Percentiles rank a stretch among this genome's conserved stretches.
These are phyloP conservation scores for Corymbia calophylla DNA, from an alignment of 441 rosid species.

Conservation along the genomic window DNA sequence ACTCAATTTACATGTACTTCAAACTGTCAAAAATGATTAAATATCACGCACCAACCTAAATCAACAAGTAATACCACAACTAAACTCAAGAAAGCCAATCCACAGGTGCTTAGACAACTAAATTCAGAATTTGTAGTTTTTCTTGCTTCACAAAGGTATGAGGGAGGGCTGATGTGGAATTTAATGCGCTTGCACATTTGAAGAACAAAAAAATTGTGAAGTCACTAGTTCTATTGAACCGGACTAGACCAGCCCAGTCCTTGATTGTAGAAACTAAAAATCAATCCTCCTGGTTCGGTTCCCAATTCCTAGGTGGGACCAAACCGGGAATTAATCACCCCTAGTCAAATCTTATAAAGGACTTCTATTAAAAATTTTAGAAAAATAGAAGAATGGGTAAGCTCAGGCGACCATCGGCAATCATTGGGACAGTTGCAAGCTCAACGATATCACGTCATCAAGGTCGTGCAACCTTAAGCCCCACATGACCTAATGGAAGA, in stretches of 20 bases:
- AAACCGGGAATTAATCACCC: rapidly evolving
- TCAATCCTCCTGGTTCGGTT: no score
- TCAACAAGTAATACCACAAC: neutral
- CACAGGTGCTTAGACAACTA: neutral
- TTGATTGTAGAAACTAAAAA: no score
- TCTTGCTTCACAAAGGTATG: neutral
- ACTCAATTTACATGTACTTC: neutral
- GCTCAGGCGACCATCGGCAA: neutral
- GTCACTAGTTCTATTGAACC: neutral
- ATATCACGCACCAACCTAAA: neutral
- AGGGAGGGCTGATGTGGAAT: neutral
- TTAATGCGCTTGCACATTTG: neutral
- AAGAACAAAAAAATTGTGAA: neutral
- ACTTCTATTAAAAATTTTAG: neutral
- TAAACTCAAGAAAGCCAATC: neutral
- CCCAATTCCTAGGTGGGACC: rapidly evolving
- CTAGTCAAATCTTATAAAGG: neutral
- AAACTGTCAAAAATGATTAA: neutral
- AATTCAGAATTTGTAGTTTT: neutral
- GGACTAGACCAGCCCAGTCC: rapidly evolving
- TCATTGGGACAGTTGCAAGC: neutral
- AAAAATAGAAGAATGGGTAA: neutral
- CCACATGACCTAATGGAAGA: neutral
- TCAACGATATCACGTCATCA: rapidly evolving
- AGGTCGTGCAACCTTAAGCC: neutral